Base-by-base conservation (phyloP, 108 stramenopile genomes). In the Fragilaria crotonensis region DNA sequence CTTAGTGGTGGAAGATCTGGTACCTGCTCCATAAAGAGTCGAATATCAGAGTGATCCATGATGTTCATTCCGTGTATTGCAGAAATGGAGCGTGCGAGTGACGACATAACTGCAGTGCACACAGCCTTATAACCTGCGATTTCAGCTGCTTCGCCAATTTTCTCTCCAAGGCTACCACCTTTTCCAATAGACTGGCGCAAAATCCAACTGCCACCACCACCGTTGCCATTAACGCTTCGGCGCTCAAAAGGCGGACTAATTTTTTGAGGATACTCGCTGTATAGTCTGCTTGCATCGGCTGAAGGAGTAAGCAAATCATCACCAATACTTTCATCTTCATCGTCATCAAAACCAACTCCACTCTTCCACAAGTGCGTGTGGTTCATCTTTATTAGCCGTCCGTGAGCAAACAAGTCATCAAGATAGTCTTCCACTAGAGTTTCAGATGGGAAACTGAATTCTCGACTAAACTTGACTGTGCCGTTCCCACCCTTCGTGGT, bases 361-460 rank as follows among this genome's bases (percentile, higher is more conserved):
- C 71, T 77, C 54, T 78, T 64, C 93, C 93, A 94, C 19, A 94
- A 55, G 48, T 89, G 62, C 0, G 93, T 89, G 63, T 94, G 93
- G 41, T 94, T 94, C 64, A 94, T 59, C 21, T 77, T 78, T 21
- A 67, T 65, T 17, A 94, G 67, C 23, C 89, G 51, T 31, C 80
- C 69, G 36, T 58, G 67, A 5, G 74, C 70, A 31, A 87, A 73
- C 28, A 87, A 66, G 69, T 84, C 78, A n/a, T 79, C 80, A 29
- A 91, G 78, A 54, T 94, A 94, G 49, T 89, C 84, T 31, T 87
- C 81, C 1, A 94, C 87, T 21, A 94, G 63, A 60, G 82, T 77
- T n/a, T 71, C 52, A 14, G 91, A 68, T 2, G 91, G 91, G 50
- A 93, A 93, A 32, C 80, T 89, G 63, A 93, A 87, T 33, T 73